Evolutionary conservation across 805 yeast species (phyloP).

Genomic region (Priceomyces haplophilus): DNA sequence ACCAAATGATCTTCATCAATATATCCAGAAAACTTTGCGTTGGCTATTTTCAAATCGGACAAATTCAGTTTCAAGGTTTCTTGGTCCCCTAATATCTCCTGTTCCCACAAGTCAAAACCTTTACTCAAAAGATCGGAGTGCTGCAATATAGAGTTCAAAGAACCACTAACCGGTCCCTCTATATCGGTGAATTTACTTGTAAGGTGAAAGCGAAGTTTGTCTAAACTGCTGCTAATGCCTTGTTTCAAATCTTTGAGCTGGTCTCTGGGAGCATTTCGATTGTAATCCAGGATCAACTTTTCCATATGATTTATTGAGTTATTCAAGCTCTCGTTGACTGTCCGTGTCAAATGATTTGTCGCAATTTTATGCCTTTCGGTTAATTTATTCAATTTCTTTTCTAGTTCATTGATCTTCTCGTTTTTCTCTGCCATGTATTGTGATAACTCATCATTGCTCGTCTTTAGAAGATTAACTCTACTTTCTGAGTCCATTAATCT

Average conservation of each 20-base stretch:
- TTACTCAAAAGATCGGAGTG: conserved; percentile 1
- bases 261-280: background rate
- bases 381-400: conserved; percentile 6
- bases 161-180: background rate
- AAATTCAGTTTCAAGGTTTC: conserved; percentile 7
- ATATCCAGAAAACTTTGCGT: conserved; percentile 14
- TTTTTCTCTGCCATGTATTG: conserved; percentile 4
- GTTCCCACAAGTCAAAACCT: background rate
- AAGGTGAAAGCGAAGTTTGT: background rate
- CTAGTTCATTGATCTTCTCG: conserved; percentile 4
- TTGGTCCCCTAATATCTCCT: background rate
- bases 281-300: conserved; percentile 1
- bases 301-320: conserved; percentile 6
- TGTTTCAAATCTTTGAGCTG: background rate
- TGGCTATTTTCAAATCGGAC: conserved; percentile 11
- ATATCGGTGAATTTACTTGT: background rate
- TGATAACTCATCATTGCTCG: conserved; percentile 1
- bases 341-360: conserved; percentile 6
- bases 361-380: conserved; percentile 9
- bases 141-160: conserved; percentile 3
- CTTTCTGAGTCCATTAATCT: conserved; percentile 5
- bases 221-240: background rate
- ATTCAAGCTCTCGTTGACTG: conserved; percentile 6
- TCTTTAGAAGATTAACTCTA: conserved; percentile 5
- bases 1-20: conserved; percentile 14